Evolutionary conservation across 2,329 filamentous ascomycete genomes (phyloP), one percentile per base, ranked within the genome.

Genomic region (Lecanicillium sp.): DNA sequence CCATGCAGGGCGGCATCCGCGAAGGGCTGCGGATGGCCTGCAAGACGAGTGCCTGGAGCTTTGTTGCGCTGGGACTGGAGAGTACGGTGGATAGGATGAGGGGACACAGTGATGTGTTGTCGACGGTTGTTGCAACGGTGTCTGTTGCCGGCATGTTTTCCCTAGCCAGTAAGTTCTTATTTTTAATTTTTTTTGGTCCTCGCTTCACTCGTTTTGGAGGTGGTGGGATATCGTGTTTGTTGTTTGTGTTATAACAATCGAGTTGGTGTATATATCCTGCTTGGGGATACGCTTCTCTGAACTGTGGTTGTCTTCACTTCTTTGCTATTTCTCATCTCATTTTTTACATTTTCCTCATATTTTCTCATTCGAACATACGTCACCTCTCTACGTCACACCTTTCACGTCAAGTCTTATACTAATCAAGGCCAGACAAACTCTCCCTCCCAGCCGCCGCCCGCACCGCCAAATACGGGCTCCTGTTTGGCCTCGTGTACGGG

Each of bases 121-220:
- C 83, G 47, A 94, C 85, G 1, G 77, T 87, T 5, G 71, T 89
- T 42, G 88, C 92, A 18, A 89, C 85, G 33, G 66, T 95, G 57
- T 83, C 84, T 0, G 82, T 92, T 27, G 86, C 89, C 1, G 90
- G 90, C 3, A 71, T 80, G 8, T 95, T 95, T 68, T 94, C 88
- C 56, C 65, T 88, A 42, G 83, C 85, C 76, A 85, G 87, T 89
- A 71, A 56, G 81, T 68, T 34, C 32, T 36, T 29, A 15, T 39
- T 19, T 31, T 42, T 41, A 11, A 32, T 3, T n/a, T 29, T 28
- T 38, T 43, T 17, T 13, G 32, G 22, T 16, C 29, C n/a, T 37
- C 22, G 19, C 9, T 31, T 29, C 30, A 12, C 27, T 33, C 33
- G 29, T 8, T 33, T 33, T 29, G 29, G 27, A 7, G n/a, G 13